These are phyloP conservation scores for Bifiguratus adelaidae DNA, from an alignment of 192 early-diverging fungal genomes.

Conservation along the genomic window DNA sequence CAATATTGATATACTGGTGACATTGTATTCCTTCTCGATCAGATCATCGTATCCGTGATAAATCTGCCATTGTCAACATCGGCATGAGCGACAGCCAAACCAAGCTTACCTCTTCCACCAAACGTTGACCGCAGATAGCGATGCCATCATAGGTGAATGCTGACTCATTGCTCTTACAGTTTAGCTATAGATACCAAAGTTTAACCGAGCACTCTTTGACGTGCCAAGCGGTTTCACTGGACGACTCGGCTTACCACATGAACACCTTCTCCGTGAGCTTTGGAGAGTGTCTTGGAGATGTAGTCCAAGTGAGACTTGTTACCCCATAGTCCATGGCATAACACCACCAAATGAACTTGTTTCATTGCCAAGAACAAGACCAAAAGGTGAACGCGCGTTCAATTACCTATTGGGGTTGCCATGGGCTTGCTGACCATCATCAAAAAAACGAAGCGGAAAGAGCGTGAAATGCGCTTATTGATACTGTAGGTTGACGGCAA, in stretches of 20 bases:
- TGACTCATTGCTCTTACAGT: constrained; percentile 28
- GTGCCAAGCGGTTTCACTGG: neutral
- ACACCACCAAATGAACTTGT: constrained; percentile 39
- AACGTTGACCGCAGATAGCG: constrained; percentile 38
- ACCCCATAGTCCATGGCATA: constrained; percentile 61
- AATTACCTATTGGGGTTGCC: neutral
- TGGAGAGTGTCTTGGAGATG: constrained; percentile 30
- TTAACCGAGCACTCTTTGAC: neutral
- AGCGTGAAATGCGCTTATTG: constrained; percentile 89
- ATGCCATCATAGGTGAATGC: constrained; percentile 43
- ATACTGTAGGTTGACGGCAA: constrained; percentile 52
- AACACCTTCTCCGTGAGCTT: too few relatives aligned
- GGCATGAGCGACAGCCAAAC: neutral
- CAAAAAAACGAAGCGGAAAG: constrained; percentile 82
- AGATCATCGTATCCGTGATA: constrained; percentile 19
- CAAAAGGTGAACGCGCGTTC: too few relatives aligned
- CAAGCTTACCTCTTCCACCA: constrained; percentile 29
- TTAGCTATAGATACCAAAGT: constrained; percentile 18
- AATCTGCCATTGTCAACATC: constrained; percentile 11
- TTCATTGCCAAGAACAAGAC: too few relatives aligned
- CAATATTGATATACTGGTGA: constrained; percentile 21
- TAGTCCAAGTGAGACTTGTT: constrained; percentile 35
- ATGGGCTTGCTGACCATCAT: constrained; percentile 97
- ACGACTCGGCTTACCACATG: too few relatives aligned
- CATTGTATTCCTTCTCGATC: constrained; percentile 11